Base-by-base conservation (phyloP, 2,329 filamentous ascomycete species). In the Penicillium sp. region DNA sequence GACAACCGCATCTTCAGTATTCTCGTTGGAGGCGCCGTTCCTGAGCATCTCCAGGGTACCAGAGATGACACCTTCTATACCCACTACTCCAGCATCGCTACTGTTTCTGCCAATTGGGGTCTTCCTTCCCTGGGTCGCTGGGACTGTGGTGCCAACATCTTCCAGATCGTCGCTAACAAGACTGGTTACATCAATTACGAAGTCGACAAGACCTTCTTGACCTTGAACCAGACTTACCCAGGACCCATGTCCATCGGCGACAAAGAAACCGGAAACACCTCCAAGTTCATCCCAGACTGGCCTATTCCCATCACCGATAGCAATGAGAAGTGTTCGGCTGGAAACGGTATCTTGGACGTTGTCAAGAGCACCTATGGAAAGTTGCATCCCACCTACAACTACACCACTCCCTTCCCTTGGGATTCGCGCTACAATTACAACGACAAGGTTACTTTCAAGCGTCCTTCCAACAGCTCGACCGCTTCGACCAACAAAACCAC, bases 11-110 rank as follows among this genome's bases (percentile, higher is more conserved):
- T 94, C 55, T 82, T 89, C 56, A 84, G 78, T 56, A 80, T 94
- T 59, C 80, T 94, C 0, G 76, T 95, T 1, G 90, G 90, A n/a
- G 89, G 89, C 56, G 87, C 85, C 14, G 73, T 95, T 2, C 88
- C 88, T 9, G 50, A 77, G 3, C 45, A 81, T 9, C 81, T 88
- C 2, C 74, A 83, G 31, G 88, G 88, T 54, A 90, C 88, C 21
- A 83, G 79, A 3, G 90, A 95, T 72, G 65, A 75, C 63, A 83
- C 78, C 67, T 92, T 84, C 73, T 90, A 90, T 77, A 86, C 86
- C 70, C 87, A 90, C 76, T 90, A 90, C 78, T 87, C 83, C n/a
- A 79, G 82, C 61, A 81, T 90, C 60, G 75, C 87, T 24, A 85
- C 86, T n/a, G 81, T 88, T 4, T 75, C 82, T 50, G 85, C 85